Percentiles rank a stretch among this genome's conserved stretches.
phyloP scores from a whole-genome alignment of 225 moss, liverwort and hornwort genomes.

The Climacium dendroides region DNA sequence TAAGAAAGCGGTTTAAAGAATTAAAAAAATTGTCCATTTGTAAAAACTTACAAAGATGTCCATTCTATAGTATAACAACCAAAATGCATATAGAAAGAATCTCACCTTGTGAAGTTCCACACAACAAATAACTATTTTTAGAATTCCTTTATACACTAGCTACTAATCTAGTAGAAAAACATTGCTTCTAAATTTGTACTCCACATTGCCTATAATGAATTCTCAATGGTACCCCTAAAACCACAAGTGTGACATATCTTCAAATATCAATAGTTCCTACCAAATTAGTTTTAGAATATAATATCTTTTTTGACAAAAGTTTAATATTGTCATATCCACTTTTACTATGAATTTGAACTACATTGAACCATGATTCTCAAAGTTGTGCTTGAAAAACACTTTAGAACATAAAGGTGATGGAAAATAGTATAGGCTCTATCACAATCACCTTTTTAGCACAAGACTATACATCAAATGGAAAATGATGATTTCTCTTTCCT shows the following conservation, averaged over 20 bases:
- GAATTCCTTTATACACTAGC: no score
- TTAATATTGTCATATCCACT: no score
- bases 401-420: rapidly evolving
- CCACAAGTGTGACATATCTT: neutral
- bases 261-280: neutral
- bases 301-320: neutral
- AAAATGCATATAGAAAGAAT: neutral
- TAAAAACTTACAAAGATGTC: neutral
- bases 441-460: neutral
- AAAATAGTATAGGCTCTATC: neutral
- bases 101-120: rapidly evolving
- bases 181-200: neutral
- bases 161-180: neutral
- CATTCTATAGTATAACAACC: neutral
- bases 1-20: no score
- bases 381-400: neutral
- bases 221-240: neutral
- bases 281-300: neutral
- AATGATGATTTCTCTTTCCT: neutral
- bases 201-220: rapidly evolving
- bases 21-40: neutral
- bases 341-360: neutral
- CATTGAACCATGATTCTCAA: neutral
- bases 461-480: rapidly evolving
- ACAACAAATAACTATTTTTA: neutral